Evolutionary conservation across 2,329 filamentous ascomycete genomes (phyloP), one percentile per base, ranked within the genome.

Genomic region (Arthrobotrys sinensis): DNA sequence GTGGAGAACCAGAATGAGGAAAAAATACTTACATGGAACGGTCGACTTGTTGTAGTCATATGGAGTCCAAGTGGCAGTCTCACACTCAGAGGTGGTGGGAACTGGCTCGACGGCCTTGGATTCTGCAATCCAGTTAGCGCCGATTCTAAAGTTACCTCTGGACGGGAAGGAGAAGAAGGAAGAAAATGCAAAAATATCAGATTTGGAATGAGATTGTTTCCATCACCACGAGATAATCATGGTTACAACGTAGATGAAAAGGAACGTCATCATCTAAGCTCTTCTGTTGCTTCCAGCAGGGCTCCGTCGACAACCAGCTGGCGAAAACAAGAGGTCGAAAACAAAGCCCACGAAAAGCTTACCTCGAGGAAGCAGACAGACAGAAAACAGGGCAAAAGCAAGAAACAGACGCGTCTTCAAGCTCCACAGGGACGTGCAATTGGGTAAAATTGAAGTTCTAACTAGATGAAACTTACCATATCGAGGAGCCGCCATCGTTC

Each of bases 81-180:
- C 73, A 62, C 73, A 77, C 48, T 77, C 66, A 48, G 73, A 53
- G n/a, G 70, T 71, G 24, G 67, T 77, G 21, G 73, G 60, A 40
- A 71, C 73, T 24, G 62, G 34, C 24, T 63, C 66, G 19, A 67
- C 34, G 60, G 71, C 48, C 46, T 69, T 60, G 55, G 57, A 57
- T 48, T 76, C 71, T 76, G 21, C 1, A 57, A 40, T 38, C 45
- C 40, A 12, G 55, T 69, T 55, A 69, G 71, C 53, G 53, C 11
- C 24, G 40, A 28, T 48, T 36, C 24, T 28, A 4, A 4, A 28
- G 4, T 46, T 50, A 46, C 45, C n/a, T 14, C 19, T 6, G 46
- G 2, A 28, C 24, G n/a, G 5, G 10, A 45, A 28, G 19, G 11
- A 8, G 4, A 7, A 40, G 36, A 14, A 40, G 12, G 19, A 34